Conservation (phyloP, 176 grass and related monocot genomes). For the Aegilops tauschii region DNA sequence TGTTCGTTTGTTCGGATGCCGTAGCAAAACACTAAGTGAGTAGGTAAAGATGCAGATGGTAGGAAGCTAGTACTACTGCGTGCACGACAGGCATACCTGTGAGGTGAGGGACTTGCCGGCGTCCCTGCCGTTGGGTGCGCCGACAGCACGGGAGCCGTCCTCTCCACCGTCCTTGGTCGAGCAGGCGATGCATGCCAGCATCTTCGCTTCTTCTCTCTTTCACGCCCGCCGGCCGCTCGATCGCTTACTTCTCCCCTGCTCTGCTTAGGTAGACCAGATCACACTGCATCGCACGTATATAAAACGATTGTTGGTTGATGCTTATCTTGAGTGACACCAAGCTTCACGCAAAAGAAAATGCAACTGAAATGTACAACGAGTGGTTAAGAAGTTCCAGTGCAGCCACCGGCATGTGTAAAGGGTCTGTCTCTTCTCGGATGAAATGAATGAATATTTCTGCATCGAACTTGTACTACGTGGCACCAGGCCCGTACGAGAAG, state of each 20-base stretch:
- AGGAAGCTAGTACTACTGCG: background rate
- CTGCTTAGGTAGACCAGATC: background rate
- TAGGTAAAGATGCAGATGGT: background rate
- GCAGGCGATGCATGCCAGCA: conserved; percentile 93
- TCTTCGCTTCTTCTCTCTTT: conserved; percentile 1
- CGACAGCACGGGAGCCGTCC: conserved; percentile 47
- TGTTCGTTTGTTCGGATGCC: background rate
- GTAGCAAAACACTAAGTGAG: background rate
- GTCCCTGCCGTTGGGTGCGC: conserved; percentile 38
- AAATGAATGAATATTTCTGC: background rate
- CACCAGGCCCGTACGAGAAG: background rate
- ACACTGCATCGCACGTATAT: background rate
- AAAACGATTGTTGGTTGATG: background rate
- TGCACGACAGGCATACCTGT: conserved; percentile 44
- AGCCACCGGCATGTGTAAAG: background rate
- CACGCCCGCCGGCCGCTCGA: background rate
- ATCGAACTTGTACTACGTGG: background rate
- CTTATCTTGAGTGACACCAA: background rate
- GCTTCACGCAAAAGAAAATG: background rate
- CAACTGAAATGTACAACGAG: background rate
- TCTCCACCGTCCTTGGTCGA: conserved; percentile 73
- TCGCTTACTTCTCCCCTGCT: background rate
- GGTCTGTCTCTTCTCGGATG: background rate
- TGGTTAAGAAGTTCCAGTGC: background rate
- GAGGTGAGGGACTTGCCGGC: conserved; percentile 80